Evolutionary conservation across 1,284 basidiomycete genomes (phyloP).

Genomic region (Naganishia liquefaciens): DNA sequence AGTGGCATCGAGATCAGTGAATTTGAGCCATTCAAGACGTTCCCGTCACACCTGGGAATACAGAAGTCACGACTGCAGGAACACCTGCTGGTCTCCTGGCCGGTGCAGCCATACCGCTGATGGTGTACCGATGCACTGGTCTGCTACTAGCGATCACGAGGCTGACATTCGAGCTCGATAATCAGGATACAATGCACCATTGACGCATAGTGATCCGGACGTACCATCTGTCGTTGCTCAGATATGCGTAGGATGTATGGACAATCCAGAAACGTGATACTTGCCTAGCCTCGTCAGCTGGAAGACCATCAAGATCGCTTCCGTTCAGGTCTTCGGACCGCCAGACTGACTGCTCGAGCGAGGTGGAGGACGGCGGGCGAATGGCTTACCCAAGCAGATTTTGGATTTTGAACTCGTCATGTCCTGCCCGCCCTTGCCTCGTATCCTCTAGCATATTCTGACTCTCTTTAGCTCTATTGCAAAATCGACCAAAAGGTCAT

Average conservation of each 20-base stretch:
- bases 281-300: too few relatives aligned
- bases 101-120: background rate
- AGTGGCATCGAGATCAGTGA: background rate
- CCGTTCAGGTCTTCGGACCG: too few relatives aligned
- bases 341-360: background rate
- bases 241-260: too few relatives aligned
- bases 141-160: background rate
- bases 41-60: conserved; percentile 12
- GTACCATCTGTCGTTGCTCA: too few relatives aligned
- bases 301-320: background rate
- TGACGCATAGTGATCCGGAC: too few relatives aligned
- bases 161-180: background rate
- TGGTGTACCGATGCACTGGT: background rate
- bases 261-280: too few relatives aligned
- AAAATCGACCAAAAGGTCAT: background rate
- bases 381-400: conserved; percentile 3
- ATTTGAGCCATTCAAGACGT: background rate
- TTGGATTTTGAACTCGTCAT: background rate
- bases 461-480: background rate
- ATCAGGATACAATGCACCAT: too few relatives aligned
- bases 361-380: background rate
- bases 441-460: conserved; percentile 21
- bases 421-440: background rate
- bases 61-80: conserved; percentile 12
- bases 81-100: conserved; percentile 17